Evolutionary conservation across 2,329 filamentous ascomycete genomes (phyloP).

Genomic region (Blastomyces gilchristii): DNA sequence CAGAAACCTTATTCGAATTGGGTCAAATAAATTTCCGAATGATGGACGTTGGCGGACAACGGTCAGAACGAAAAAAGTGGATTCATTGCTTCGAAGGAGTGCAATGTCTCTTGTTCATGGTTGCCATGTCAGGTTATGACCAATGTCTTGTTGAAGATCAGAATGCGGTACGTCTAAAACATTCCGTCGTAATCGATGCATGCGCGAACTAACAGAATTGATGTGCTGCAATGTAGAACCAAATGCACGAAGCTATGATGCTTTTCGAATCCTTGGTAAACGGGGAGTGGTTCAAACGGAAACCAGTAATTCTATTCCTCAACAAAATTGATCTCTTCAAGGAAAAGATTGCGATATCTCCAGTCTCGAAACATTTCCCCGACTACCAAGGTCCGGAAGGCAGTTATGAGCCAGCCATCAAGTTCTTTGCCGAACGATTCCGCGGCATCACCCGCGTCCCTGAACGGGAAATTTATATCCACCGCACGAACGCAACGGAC

Average conservation of each 20-base stretch:
- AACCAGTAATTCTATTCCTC: constrained; percentile 71
- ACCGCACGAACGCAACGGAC: constrained; percentile 51
- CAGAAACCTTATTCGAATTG: constrained; percentile 85
- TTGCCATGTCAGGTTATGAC: constrained; percentile 92
- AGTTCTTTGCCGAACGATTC: constrained; percentile 77
- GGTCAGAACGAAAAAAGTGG: constrained; percentile 94
- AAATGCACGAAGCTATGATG: constrained; percentile 86
- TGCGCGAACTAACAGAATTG: constrained; percentile 13
- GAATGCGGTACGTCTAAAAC: constrained; percentile 63
- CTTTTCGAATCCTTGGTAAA: constrained; percentile 78
- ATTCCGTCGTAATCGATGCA: neutral
- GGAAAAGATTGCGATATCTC: constrained; percentile 60
- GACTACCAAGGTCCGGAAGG: constrained; percentile 64
- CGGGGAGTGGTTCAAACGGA: constrained; percentile 75
- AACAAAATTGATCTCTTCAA: constrained; percentile 85
- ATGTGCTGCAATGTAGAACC: constrained; percentile 48
- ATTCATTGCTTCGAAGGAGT: constrained; percentile 95
- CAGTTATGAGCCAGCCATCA: constrained; percentile 63
- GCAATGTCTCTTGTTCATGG: constrained; percentile 82
- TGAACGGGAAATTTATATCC: constrained; percentile 48
- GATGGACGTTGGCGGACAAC: constrained; percentile 89
- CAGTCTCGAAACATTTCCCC: constrained; percentile 65
- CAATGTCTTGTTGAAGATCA: constrained; percentile 94
- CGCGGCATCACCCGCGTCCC: constrained; percentile 59
- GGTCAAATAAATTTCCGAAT: constrained; percentile 90